phyloP scores from a whole-genome alignment of 495 filamentous ascomycete species.

The Trichocladium uniseriatum region DNA sequence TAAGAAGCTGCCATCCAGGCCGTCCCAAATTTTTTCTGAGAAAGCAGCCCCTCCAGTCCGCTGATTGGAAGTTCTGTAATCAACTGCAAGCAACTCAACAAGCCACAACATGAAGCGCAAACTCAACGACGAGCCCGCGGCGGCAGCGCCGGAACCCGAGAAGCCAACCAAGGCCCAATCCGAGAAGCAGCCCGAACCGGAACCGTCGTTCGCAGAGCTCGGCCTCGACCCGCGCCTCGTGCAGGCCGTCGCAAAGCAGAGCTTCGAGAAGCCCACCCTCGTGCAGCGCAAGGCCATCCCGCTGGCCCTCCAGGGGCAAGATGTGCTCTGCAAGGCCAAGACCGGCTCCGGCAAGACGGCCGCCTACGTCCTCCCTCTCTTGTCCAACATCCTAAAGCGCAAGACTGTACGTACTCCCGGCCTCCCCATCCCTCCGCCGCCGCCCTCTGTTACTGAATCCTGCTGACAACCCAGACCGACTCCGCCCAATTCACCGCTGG shows the following conservation, averaged over 20 bases:
- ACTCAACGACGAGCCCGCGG: constrained; percentile 39
- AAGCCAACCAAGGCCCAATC: background rate
- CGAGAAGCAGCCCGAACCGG: constrained; percentile 9
- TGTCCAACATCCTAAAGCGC: constrained; percentile 68
- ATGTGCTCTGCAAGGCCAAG: constrained; percentile 83
- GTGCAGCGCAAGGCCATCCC: constrained; percentile 86
- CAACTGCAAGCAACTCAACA: background rate
- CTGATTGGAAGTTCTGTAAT: no score
- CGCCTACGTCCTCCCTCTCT: constrained; percentile 87
- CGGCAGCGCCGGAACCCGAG: constrained; percentile 7
- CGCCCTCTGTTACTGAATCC: background rate
- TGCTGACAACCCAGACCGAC: constrained; percentile 20
- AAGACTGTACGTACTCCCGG: constrained; percentile 50
- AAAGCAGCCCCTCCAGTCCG: background rate
- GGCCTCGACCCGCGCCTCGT: constrained; percentile 76
- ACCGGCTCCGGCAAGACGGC: constrained; percentile 94
- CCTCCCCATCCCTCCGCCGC: background rate
- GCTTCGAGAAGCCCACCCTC: constrained; percentile 72
- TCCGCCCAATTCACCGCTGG: constrained; percentile 42
- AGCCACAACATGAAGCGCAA: constrained; percentile 46
- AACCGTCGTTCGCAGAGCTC: constrained; percentile 45
- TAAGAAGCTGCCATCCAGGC: background rate
- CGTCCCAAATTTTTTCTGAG: constrained; percentile 1
- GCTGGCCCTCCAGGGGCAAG: constrained; percentile 77
- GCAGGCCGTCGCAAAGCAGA: constrained; percentile 74